These are phyloP conservation scores for Domatiomyces catenatus DNA, from an alignment of 2,329 filamentous ascomycete species.

Conservation along the genomic window DNA sequence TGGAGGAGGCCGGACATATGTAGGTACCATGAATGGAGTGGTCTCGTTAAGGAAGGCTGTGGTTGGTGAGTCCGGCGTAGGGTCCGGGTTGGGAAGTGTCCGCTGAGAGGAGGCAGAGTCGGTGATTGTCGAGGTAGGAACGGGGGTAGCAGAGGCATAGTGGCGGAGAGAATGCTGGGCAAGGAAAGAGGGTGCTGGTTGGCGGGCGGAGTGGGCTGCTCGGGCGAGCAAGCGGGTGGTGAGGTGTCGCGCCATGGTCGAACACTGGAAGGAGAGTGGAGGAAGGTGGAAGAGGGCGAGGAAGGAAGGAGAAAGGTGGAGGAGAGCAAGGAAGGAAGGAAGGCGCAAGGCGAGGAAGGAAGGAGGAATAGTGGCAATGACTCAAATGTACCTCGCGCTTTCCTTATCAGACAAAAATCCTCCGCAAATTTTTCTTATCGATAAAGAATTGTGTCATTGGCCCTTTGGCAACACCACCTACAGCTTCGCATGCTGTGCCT, in stretches of 20 bases:
- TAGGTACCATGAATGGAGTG: conserved; percentile 83
- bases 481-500: not conserved
- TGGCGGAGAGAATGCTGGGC: conserved; percentile 6
- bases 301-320: conserved; percentile 11
- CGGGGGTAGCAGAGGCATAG: conserved; percentile 14
- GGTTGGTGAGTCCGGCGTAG: conserved; percentile 56
- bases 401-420: not conserved
- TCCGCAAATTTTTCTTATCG: not conserved
- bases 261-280: not conserved
- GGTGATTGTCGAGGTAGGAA: conserved; percentile 14
- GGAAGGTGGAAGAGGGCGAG: conserved; percentile 32
- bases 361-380: not conserved
- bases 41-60: conserved; percentile 59
- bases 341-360: no score
- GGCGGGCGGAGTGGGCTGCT: conserved; percentile 3
- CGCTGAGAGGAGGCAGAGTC: conserved; percentile 22
- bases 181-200: conserved; percentile 4
- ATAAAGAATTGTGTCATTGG: not conserved
- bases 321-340: no score
- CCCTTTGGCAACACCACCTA: not conserved
- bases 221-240: conserved; percentile 1
- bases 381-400: not conserved
- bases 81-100: conserved; percentile 53
- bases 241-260: not conserved
- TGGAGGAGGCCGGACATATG: conserved; percentile 76